Evolutionary conservation across 2,329 filamentous ascomycete species (phyloP).

Genomic region (Didymella pinodella): DNA sequence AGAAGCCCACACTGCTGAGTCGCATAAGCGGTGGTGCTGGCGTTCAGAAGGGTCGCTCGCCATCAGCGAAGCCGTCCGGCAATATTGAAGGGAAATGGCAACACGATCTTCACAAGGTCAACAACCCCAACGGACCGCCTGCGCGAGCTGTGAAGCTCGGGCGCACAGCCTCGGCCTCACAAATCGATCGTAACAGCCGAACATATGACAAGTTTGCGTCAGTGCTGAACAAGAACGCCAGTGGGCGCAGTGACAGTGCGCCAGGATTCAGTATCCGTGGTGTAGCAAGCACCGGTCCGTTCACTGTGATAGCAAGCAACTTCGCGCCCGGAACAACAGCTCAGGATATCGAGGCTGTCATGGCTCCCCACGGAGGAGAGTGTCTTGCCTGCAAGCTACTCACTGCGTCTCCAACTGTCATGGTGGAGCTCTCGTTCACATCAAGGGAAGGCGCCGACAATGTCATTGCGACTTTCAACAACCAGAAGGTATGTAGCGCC

Average conservation of each 20-base stretch:
- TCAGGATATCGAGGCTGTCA: conserved; percentile 82
- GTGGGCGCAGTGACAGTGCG: conserved; percentile 42
- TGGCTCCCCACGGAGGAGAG: conserved; percentile 74
- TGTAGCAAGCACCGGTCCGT: conserved; percentile 67
- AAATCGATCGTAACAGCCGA: conserved; percentile 53
- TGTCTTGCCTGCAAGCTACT: conserved; percentile 72
- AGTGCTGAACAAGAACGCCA: conserved; percentile 35
- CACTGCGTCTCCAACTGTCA: conserved; percentile 73
- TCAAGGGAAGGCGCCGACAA: conserved; percentile 75
- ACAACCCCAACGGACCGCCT: conserved; percentile 50
- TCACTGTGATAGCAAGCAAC: conserved; percentile 78
- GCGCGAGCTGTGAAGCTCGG: conserved; percentile 43
- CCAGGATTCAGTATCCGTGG: conserved; percentile 73
- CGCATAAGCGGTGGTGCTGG: conserved; percentile 73
- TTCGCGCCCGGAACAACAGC: conserved; percentile 83
- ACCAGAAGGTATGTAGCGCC: conserved; percentile 69
- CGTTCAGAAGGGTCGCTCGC: conserved; percentile 69
- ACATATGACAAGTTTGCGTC: conserved; percentile 53
- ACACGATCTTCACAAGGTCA: conserved; percentile 69
- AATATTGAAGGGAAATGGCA: conserved; percentile 75
- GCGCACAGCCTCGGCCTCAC: conserved; percentile 51
- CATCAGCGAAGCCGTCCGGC: conserved; percentile 55
- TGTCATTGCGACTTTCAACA: conserved; percentile 78
- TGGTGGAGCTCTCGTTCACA: conserved; percentile 79
- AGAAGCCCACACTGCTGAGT: conserved; percentile 69